These are phyloP conservation scores for Auriscalpium microsporum DNA, from an alignment of 768 basidiomycete species.

Conservation along the genomic window DNA sequence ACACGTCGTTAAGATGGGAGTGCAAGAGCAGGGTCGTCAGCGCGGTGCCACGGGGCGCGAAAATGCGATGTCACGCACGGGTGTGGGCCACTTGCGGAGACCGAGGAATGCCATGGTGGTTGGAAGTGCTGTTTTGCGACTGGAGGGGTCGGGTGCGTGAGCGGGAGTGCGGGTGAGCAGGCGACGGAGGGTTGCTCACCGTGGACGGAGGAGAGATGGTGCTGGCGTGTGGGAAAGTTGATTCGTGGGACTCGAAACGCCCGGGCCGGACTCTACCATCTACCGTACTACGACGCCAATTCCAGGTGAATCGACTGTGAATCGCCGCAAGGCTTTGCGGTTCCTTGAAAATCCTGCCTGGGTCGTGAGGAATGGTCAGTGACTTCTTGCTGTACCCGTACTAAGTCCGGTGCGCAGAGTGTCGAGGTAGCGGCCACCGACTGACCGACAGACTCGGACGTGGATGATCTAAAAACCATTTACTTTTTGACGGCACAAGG, in stretches of 20 bases:
- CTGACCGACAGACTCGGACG: too few relatives aligned
- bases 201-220: background rate
- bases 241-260: background rate
- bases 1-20: background rate
- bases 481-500: too few relatives aligned
- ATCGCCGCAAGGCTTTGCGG: background rate
- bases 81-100: slow-evolving; percentile 75
- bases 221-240: slow-evolving; percentile 1
- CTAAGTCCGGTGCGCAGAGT: too few relatives aligned
- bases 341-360: background rate
- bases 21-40: background rate
- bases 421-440: too few relatives aligned
- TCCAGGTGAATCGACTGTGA: background rate
- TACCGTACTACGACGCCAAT: background rate
- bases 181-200: background rate
- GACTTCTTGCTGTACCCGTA: too few relatives aligned
- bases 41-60: background rate
- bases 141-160: background rate
- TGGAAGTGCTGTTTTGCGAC: background rate
- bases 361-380: background rate
- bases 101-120: slow-evolving; percentile 62
- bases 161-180: background rate
- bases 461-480: too few relatives aligned
- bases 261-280: background rate
- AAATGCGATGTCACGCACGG: slow-evolving; percentile 37